Evolutionary conservation across 257 asterid genomes (phyloP), one percentile per base, ranked within the genome.

Genomic region (Perilla frutescens): DNA sequence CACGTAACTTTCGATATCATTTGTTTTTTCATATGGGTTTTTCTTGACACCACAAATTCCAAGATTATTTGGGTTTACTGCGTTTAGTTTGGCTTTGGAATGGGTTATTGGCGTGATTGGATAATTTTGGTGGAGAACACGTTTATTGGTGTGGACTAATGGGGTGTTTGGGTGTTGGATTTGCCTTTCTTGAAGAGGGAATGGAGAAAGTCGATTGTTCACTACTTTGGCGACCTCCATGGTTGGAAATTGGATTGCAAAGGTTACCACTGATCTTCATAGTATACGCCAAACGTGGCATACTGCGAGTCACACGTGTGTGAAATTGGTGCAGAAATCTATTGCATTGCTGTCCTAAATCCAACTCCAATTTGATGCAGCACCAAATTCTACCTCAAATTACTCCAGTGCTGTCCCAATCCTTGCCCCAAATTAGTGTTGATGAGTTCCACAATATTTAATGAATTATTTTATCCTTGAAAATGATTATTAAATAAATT

Each of bases 151-250:
- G n/a, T n/a, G n/a, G n/a, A n/a, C n/a, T 5, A 57, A 11, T 36
- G 73, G 44, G 1, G 63, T 48, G 51, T 64, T 54, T 49, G 72
- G 72, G 71, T 53, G 71, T 66, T 34, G 59, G 14, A 62, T 51
- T 13, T 48, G 48, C 2, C 20, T 72, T 73, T 40, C 31, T 26
- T 8, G 76, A 58, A 60, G 54, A 47, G 63, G 79, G 63, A 60
- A 56, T 26, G 71, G 15, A 47, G 76, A 54, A 8, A 70, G 61
- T 50, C 77, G 77, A 70, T 5, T 63, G 40, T 67, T 76, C 3
- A 74, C 54, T 31, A 78, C 13, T 11, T 3, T 65, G 44, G 79
- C 13, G 20, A 74, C 36, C 71, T 76, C 87, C 88, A 78, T 83
- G 66, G 72, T 45, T 80, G 61, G 58, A 50, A 41, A 44, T 53